Evolutionary conservation across 495 filamentous ascomycete genomes (phyloP).

Genomic region (Penicillium roqueforti): DNA sequence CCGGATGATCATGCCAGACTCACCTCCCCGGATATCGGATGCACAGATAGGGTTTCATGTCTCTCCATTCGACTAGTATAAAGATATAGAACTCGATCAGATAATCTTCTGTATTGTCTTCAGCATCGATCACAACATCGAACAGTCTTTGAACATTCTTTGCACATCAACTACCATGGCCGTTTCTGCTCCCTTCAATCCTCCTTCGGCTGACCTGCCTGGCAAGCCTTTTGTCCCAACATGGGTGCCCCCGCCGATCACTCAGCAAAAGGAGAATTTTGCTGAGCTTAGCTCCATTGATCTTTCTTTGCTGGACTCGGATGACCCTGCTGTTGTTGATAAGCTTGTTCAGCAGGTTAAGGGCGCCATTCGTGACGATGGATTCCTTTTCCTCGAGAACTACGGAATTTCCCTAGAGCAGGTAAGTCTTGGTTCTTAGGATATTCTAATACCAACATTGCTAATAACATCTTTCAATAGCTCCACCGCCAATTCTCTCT

Average conservation of each 20-base stretch:
- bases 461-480: constrained; percentile 14
- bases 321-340: constrained; percentile 35
- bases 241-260: constrained; percentile 41
- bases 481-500: constrained; percentile 44
- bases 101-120: not conserved
- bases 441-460: not conserved
- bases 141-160: not conserved
- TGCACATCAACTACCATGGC: constrained; percentile 18
- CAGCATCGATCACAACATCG: not conserved
- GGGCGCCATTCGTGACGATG: constrained; percentile 40
- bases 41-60: constrained; percentile 1
- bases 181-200: constrained; percentile 37
- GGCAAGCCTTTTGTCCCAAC: constrained; percentile 40
- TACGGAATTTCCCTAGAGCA: constrained; percentile 47
- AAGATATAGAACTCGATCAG: constrained; percentile 9
- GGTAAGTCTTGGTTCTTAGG: constrained; percentile 12
- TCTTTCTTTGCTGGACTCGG: constrained; percentile 32
- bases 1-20: not conserved
- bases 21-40: constrained; percentile 1
- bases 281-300: constrained; percentile 40
- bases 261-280: constrained; percentile 35
- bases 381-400: constrained; percentile 45
- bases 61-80: not conserved
- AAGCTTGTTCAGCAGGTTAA: constrained; percentile 38
- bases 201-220: constrained; percentile 31